phyloP scores from a whole-genome alignment of 2,329 filamentous ascomycete species.

The Fusarium proliferatum region DNA sequence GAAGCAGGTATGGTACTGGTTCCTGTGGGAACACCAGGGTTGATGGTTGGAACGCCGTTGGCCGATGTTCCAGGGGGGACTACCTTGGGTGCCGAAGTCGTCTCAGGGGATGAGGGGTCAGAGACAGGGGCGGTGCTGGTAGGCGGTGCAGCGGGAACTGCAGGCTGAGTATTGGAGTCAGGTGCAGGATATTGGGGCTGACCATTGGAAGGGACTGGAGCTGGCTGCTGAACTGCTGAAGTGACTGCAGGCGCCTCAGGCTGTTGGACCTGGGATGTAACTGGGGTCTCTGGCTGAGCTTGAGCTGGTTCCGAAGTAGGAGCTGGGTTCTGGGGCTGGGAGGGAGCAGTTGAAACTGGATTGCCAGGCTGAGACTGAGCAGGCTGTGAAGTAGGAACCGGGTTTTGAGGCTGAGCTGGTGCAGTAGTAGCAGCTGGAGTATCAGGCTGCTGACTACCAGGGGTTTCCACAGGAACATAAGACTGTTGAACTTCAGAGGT shows the following conservation, averaged over 20 bases:
- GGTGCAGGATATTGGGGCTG: conserved; percentile 8
- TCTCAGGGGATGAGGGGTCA: conserved; percentile 20
- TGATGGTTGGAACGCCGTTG: conserved; percentile 56
- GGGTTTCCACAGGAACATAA: conserved; percentile 10
- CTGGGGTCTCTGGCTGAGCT: neutral
- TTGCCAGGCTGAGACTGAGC: neutral
- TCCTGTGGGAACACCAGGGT: conserved; percentile 49
- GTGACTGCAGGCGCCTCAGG: conserved; percentile 2
- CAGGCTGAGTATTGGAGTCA: conserved; percentile 5
- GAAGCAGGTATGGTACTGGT: conserved; percentile 56
- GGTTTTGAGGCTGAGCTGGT: conserved; percentile 5
- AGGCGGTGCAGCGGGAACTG: conserved; percentile 5
- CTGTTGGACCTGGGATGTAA: neutral
- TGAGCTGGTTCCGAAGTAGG: conserved; percentile 3
- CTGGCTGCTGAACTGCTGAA: conserved; percentile 16
- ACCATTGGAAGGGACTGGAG: conserved; percentile 9
- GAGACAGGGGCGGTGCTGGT: conserved; percentile 16
- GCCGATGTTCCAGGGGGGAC: conserved; percentile 47
- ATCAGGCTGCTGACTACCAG: conserved; percentile 15
- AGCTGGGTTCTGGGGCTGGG: neutral
- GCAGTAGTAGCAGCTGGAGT: conserved; percentile 2
- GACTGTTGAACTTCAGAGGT: conserved; percentile 21
- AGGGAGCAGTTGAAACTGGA: neutral
- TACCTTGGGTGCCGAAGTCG: conserved; percentile 11
- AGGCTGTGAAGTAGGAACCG: neutral